These are phyloP conservation scores for Paragyromitra xinjiangensis DNA, from an alignment of 495 filamentous ascomycete species.

Conservation along the genomic window DNA sequence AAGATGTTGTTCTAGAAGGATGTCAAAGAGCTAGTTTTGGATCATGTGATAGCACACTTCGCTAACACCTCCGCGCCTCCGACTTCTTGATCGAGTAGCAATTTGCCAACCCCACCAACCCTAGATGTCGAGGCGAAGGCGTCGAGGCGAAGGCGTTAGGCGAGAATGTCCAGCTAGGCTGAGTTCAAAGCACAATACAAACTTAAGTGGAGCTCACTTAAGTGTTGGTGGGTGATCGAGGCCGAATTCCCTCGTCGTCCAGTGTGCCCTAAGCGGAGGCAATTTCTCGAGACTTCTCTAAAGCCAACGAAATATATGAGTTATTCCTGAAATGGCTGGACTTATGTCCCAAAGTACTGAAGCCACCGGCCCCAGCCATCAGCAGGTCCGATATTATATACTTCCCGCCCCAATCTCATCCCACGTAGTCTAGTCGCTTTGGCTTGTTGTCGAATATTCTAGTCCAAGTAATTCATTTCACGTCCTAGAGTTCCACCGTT, in stretches of 20 bases:
- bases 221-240: not conserved
- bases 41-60: slow-evolving; percentile 30
- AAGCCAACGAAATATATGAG: too few species aligned
- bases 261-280: not conserved
- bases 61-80: not conserved
- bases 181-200: not conserved
- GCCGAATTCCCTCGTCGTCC: too few species aligned
- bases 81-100: not conserved
- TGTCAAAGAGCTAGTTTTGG: not conserved
- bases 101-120: not conserved
- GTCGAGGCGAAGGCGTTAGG: not conserved
- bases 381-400: too few species aligned
- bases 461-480: too few species aligned
- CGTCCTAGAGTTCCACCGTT: too few species aligned
- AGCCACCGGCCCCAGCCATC: too few species aligned
- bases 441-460: too few species aligned
- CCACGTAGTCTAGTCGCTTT: too few species aligned
- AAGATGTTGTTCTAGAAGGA: slow-evolving; percentile 35
- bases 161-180: not conserved
- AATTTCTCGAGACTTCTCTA: not conserved
- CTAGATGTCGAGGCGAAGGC: not conserved
- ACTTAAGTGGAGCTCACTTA: not conserved
- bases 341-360: too few species aligned
- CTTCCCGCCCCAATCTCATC: too few species aligned
- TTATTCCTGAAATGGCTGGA: too few species aligned